Conservation (phyloP, 1,139 yeast genomes). For the Sugiyamaella xylanicola region DNA sequence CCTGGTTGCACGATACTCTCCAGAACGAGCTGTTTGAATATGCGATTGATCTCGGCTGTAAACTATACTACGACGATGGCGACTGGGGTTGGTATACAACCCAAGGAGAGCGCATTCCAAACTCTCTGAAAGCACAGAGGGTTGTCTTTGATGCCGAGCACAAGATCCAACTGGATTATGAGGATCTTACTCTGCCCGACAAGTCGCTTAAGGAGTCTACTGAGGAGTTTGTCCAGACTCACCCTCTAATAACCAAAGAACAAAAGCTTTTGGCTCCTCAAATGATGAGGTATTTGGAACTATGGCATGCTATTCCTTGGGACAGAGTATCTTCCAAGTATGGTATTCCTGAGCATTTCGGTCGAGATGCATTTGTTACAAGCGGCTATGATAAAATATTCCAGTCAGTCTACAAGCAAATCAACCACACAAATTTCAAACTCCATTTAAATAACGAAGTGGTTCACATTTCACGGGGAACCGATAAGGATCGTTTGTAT, state of each 20-base stretch:
- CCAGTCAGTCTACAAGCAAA: slow-evolving; percentile 23
- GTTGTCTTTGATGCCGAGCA: slow-evolving; percentile 60
- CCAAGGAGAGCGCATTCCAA: slow-evolving; percentile 42
- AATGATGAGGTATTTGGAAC: slow-evolving; percentile 59
- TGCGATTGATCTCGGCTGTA: slow-evolving; percentile 39
- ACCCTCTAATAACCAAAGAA: slow-evolving; percentile 51
- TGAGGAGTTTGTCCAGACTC: slow-evolving; percentile 49
- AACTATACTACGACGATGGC: slow-evolving; percentile 54
- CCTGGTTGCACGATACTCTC: slow-evolving; percentile 87
- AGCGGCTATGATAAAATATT: slow-evolving; percentile 51
- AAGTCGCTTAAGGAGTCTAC: slow-evolving; percentile 54
- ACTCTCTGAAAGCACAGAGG: slow-evolving; percentile 44
- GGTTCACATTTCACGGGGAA: slow-evolving; percentile 40
- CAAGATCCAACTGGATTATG: slow-evolving; percentile 58
- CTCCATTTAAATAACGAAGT: slow-evolving; percentile 53
- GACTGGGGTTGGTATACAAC: slow-evolving; percentile 37
- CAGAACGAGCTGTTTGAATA: slow-evolving; percentile 58
- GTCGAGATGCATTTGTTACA: slow-evolving; percentile 68
- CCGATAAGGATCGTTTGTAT: slow-evolving; percentile 21
- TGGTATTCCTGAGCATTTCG: slow-evolving; percentile 66
- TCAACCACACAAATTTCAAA: slow-evolving; percentile 23
- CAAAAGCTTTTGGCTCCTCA: slow-evolving; percentile 58
- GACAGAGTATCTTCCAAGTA: slow-evolving; percentile 66
- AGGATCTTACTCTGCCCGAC: slow-evolving; percentile 53
- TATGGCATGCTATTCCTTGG: slow-evolving; percentile 81